These are phyloP conservation scores for Chaetomium sp. DNA, from an alignment of 2,329 filamentous ascomycete genomes.

Conservation along the genomic window DNA sequence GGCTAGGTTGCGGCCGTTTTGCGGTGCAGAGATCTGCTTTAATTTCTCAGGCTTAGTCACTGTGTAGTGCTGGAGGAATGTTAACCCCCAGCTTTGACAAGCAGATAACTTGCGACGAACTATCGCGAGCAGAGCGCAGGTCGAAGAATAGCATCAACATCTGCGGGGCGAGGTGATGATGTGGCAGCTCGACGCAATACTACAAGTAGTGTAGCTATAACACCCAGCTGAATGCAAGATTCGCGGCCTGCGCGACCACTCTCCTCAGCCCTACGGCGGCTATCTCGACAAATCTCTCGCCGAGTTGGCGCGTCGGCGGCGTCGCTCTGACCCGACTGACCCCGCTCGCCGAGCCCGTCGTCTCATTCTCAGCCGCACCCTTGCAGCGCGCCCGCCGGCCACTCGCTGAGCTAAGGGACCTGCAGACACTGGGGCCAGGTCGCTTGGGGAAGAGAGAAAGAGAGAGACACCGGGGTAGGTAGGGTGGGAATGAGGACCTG, in stretches of 20 bases:
- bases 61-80: no score
- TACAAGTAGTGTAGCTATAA: no score
- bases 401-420: background rate
- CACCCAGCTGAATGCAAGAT: no score
- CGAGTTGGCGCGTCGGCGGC: background rate
- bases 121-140: no score
- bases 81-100: no score
- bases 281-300: conserved; percentile 2
- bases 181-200: background rate
- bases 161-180: background rate
- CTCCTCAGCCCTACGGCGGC: conserved; percentile 16
- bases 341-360: background rate
- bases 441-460: background rate
- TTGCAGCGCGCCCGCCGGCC: background rate
- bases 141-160: no score
- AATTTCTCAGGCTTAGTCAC: no score
- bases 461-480: background rate
- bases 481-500: no score
- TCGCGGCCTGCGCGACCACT: no score
- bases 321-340: background rate
- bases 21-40: no score
- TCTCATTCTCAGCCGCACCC: conserved; percentile 6
- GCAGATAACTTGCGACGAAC: no score
- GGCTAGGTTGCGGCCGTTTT: no score
- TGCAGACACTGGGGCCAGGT: background rate